These are phyloP conservation scores for Phytopythium helicoides DNA, from an alignment of 352 stramenopile species.

Conservation along the genomic window DNA sequence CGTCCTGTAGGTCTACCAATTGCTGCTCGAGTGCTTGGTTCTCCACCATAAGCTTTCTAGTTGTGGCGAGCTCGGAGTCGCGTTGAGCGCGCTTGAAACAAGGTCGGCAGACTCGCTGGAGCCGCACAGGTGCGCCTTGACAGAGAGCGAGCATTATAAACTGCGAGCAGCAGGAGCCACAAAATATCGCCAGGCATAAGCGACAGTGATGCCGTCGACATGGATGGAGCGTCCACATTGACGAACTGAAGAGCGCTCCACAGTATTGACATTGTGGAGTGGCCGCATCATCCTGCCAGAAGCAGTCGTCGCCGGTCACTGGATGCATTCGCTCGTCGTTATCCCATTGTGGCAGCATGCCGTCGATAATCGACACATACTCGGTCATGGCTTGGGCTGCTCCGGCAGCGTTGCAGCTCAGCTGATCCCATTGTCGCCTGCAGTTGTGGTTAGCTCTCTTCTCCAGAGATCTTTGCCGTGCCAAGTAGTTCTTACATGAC, in stretches of 20 bases:
- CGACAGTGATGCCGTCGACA: conserved; percentile 67
- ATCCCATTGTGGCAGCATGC: conserved; percentile 67
- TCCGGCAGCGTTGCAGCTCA: conserved; percentile 29
- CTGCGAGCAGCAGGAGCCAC: conserved; percentile 42
- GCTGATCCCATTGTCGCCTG: conserved; percentile 65
- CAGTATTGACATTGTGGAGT: conserved; percentile 47
- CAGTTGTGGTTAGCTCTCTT: background rate
- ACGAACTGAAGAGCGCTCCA: conserved; percentile 35
- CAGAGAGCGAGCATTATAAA: conserved; percentile 58
- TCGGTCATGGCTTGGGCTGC: conserved; percentile 45
- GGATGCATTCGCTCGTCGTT: conserved; percentile 42
- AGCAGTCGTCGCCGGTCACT: conserved; percentile 42
- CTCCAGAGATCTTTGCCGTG: too few relatives aligned
- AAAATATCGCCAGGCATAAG: conserved; percentile 75
- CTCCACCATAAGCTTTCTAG: conserved; percentile 45
- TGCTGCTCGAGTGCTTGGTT: conserved; percentile 63
- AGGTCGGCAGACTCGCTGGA: conserved; percentile 50
- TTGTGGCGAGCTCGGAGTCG: conserved; percentile 42
- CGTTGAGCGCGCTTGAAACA: conserved; percentile 57
- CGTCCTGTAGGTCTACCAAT: conserved; percentile 37
- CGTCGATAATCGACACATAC: conserved; percentile 58
- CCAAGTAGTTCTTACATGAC: conserved; percentile 46
- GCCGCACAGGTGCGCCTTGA: conserved; percentile 48
- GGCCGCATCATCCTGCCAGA: conserved; percentile 60
- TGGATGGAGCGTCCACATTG: conserved; percentile 15